A percentile compares a stretch with the other conserved stretches of the same genome.
phyloP scores from a whole-genome alignment of 2,329 filamentous ascomycete genomes.

The Cladosporium austrohemisphaericum region DNA sequence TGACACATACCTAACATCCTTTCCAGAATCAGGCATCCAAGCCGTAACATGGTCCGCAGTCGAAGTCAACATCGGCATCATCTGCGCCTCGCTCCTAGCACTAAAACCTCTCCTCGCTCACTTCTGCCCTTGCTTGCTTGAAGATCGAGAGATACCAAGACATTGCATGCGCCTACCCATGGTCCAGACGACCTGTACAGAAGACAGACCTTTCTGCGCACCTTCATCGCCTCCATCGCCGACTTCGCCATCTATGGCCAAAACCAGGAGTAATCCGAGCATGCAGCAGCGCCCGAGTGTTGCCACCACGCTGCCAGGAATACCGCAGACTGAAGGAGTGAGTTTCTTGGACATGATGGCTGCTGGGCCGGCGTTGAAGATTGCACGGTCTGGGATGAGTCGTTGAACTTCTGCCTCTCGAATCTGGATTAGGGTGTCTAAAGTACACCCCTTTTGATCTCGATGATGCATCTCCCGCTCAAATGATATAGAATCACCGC shows the following conservation, averaged over 20 bases:
- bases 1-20: constrained; percentile 15
- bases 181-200: neutral
- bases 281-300: neutral
- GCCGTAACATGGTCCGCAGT: constrained; percentile 40
- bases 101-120: constrained; percentile 40
- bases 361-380: neutral
- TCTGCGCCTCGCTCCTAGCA: constrained; percentile 42
- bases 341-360: constrained; percentile 5
- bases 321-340: constrained; percentile 4
- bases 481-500: no score
- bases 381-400: no score
- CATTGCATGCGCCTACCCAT: constrained; percentile 22
- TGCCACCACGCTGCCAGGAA: neutral
- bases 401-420: no score
- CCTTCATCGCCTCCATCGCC: neutral
- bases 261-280: neutral
- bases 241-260: neutral
- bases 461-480: no score
- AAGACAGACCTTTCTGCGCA: neutral
- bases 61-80: constrained; percentile 44
- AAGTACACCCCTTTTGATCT: no score
- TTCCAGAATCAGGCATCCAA: constrained; percentile 34
- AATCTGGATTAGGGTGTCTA: no score
- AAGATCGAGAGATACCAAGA: constrained; percentile 19
- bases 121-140: constrained; percentile 34